Conservation (phyloP, 179 eudicot species). For the Patellifolia procumbens region DNA sequence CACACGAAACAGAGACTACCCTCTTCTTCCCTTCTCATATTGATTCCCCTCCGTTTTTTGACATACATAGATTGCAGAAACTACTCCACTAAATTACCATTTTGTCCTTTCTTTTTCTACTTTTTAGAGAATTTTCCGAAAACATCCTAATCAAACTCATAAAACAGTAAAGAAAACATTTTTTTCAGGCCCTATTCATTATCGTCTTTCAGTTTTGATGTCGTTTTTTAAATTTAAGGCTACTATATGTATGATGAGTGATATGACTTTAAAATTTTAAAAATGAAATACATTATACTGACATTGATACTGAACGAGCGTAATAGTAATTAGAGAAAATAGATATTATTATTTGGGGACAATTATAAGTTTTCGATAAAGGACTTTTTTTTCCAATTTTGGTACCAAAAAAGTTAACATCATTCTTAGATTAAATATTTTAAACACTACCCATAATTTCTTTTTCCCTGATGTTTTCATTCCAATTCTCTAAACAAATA, state of each 20-base stretch:
- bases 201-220: too few relatives aligned
- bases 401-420: conserved; percentile 20
- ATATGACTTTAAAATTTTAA: too few relatives aligned
- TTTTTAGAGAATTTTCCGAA: conserved; percentile 25
- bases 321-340: not conserved
- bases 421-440: not conserved
- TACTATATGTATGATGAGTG: too few relatives aligned
- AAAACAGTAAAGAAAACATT: not conserved
- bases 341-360: not conserved
- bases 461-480: conserved; percentile 20
- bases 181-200: too few relatives aligned
- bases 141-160: not conserved
- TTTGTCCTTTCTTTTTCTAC: conserved; percentile 5
- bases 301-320: too few relatives aligned
- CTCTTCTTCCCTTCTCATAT: conserved; percentile 2
- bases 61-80: conserved; percentile 33
- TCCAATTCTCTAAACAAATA: conserved; percentile 17
- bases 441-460: conserved; percentile 31
- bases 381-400: not conserved
- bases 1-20: conserved; percentile 40
- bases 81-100: conserved; percentile 23
- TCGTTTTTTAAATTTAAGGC: too few relatives aligned
- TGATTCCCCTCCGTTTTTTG: conserved; percentile 31
- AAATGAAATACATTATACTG: too few relatives aligned
- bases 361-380: not conserved